Conservation (phyloP, 179 eudicot species). For the Gypsophila paniculata region DNA sequence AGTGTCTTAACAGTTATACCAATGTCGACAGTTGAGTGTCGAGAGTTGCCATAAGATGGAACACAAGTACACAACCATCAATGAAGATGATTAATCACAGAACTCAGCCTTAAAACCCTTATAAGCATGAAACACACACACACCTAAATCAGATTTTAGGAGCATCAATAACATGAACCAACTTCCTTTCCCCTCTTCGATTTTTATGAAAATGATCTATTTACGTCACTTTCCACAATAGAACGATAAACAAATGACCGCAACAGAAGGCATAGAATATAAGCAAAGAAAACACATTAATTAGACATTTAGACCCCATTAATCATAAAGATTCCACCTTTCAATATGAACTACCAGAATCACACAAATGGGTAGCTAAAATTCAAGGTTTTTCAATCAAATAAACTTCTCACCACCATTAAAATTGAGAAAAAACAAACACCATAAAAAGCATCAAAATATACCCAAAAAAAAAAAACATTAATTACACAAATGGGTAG, state of each 20-base stretch:
- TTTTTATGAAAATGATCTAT: too few relatives aligned
- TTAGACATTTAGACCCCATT: not conserved
- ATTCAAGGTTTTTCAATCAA: not conserved
- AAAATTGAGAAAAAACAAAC: not conserved
- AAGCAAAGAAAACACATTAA: not conserved
- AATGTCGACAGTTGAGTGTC: not conserved
- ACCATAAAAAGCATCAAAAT: constrained; percentile 1
- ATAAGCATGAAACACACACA: not conserved
- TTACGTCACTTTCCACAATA: too few relatives aligned
- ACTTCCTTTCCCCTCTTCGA: not conserved
- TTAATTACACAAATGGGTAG: too few relatives aligned
- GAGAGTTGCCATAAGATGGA: too few relatives aligned
- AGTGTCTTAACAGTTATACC: too few relatives aligned
- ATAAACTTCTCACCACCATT: not conserved
- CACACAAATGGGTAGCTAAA: constrained; percentile 1
- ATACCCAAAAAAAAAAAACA: not conserved
- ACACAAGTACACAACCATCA: too few relatives aligned
- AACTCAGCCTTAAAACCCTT: not conserved
- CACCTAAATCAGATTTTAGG: not conserved
- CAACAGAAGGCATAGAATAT: not conserved
- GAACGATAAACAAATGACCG: not conserved
- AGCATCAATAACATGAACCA: not conserved
- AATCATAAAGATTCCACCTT: not conserved
- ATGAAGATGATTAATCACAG: too few relatives aligned
- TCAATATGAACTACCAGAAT: not conserved